phyloP scores from a whole-genome alignment of 495 filamentous ascomycete species.

The Neurospora cerealis region DNA sequence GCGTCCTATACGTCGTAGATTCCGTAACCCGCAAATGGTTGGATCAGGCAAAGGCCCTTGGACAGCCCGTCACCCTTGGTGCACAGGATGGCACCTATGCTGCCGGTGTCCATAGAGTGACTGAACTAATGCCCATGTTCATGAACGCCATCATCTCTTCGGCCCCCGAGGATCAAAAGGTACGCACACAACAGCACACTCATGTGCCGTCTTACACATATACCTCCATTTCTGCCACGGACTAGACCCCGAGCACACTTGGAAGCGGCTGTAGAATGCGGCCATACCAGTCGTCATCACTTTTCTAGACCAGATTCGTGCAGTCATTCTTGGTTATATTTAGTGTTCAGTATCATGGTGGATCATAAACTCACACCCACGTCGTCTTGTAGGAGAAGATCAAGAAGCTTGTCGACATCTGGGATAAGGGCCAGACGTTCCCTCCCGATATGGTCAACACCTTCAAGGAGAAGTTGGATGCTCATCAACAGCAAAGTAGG shows the following conservation, averaged over 20 bases:
- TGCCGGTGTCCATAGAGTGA: conserved; percentile 93
- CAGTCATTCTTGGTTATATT: background rate
- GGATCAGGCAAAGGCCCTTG: conserved; percentile 80
- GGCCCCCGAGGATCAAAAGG: conserved; percentile 94
- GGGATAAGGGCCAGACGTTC: conserved; percentile 92
- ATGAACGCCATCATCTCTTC: conserved; percentile 92
- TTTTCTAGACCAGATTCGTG: background rate
- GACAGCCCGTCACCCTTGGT: conserved; percentile 65
- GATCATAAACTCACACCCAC: conserved; percentile 31
- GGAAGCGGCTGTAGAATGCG: background rate
- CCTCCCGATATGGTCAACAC: conserved; percentile 67
- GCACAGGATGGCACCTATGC: conserved; percentile 86
- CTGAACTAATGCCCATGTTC: conserved; percentile 79
- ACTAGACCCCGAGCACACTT: background rate
- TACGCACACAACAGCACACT: conserved; percentile 47
- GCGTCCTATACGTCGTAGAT: conserved; percentile 99
- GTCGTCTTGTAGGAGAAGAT: conserved; percentile 75
- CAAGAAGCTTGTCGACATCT: conserved; percentile 91
- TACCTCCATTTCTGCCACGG: background rate
- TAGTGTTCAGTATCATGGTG: conserved; percentile 4
- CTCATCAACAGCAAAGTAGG: conserved; percentile 55
- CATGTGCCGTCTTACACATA: conserved; percentile 3
- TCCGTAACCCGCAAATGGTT: conserved; percentile 98
- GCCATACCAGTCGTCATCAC: background rate
- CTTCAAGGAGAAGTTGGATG: conserved; percentile 77